These are phyloP conservation scores for Cardamine resedifolia DNA, from an alignment of 345 rosid genomes.

Conservation along the genomic window DNA sequence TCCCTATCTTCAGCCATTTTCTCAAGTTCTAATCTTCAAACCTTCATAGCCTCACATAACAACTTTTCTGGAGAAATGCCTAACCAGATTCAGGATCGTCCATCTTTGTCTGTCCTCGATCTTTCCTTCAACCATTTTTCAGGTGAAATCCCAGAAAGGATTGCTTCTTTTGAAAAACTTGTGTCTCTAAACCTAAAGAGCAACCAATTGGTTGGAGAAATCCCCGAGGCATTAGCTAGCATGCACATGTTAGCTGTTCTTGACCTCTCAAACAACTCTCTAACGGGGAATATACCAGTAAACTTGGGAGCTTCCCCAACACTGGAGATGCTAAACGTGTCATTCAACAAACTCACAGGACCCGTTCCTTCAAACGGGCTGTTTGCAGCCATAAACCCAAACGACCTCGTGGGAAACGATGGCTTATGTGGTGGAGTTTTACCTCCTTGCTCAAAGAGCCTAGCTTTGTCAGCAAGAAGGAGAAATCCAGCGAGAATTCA, in stretches of 20 bases:
- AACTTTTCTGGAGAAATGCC: conserved; percentile 64
- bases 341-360: conserved; percentile 75
- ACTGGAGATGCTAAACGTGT: conserved; percentile 71
- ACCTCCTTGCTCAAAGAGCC: conserved; percentile 51
- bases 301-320: conserved; percentile 71
- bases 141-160: conserved; percentile 61
- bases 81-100: conserved; percentile 72
- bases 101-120: conserved; percentile 70
- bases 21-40: conserved; percentile 68
- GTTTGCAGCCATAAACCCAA: conserved; percentile 57
- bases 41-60: conserved; percentile 73
- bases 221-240: conserved; percentile 55
- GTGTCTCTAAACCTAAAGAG: conserved; percentile 67
- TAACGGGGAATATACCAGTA: conserved; percentile 61
- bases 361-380: conserved; percentile 62
- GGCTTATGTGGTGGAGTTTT: conserved; percentile 76
- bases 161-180: conserved; percentile 73
- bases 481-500: conserved; percentile 42
- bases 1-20: conserved; percentile 70
- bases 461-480: conserved; percentile 21
- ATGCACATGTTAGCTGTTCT: conserved; percentile 77
- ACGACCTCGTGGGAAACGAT: conserved; percentile 66
- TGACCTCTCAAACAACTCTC: conserved; percentile 78
- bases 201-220: conserved; percentile 58
- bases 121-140: conserved; percentile 75